phyloP scores from a whole-genome alignment of 1,139 yeast species.

The Candida sp. region DNA sequence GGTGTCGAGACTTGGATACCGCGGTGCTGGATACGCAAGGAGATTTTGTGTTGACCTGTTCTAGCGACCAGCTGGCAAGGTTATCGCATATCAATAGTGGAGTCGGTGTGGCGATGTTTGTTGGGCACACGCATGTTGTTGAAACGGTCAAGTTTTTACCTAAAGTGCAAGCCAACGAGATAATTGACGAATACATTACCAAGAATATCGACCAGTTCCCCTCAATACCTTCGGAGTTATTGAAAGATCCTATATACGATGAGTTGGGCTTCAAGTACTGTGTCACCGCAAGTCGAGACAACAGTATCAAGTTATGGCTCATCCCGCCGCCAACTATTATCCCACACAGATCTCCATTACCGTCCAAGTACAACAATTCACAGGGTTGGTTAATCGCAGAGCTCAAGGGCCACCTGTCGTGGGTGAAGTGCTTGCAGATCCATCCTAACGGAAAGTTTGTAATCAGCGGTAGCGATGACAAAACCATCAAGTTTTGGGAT shows the following conservation, averaged over 20 bases:
- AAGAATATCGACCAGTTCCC: conserved; percentile 36
- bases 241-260: conserved; percentile 31
- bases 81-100: conserved; percentile 69
- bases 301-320: conserved; percentile 76
- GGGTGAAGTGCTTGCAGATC: conserved; percentile 75
- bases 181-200: conserved; percentile 53
- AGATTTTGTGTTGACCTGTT: conserved; percentile 72
- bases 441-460: conserved; percentile 81
- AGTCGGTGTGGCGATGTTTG: conserved; percentile 66
- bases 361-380: conserved; percentile 53
- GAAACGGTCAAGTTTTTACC: conserved; percentile 80
- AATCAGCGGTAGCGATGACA: conserved; percentile 82
- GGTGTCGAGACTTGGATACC: conserved; percentile 76
- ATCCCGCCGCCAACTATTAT: conserved; percentile 60
- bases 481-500: conserved; percentile 82
- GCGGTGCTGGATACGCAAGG: conserved; percentile 30
- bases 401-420: conserved; percentile 79
- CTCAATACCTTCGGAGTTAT: conserved; percentile 36
- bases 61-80: conserved; percentile 81
- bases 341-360: conserved; percentile 61
- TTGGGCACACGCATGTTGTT: conserved; percentile 86
- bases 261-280: conserved; percentile 67
- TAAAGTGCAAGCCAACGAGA: conserved; percentile 37
- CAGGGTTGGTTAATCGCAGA: conserved; percentile 63
- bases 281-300: conserved; percentile 85